These are phyloP conservation scores for Alopecurus myosuroides DNA, from an alignment of 176 grass and related monocot genomes.

Conservation along the genomic window DNA sequence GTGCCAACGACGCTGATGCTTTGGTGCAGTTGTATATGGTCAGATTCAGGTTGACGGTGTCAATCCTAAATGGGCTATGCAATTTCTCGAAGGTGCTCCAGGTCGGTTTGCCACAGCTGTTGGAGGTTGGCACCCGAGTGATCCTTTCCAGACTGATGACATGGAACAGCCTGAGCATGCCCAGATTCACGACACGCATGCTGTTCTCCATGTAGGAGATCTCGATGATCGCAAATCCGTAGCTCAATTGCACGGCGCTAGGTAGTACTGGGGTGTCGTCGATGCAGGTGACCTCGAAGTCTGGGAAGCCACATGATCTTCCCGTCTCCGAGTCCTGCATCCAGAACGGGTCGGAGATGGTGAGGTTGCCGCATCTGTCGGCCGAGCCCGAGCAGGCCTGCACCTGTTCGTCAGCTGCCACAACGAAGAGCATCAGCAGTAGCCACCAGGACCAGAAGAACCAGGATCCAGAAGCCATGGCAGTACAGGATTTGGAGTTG, in stretches of 20 bases:
- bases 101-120: neutral
- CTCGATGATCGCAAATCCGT: neutral
- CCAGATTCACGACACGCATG: neutral
- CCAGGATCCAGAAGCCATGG: neutral
- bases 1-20: rapidly evolving
- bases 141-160: no score
- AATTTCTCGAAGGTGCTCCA: neutral
- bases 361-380: neutral
- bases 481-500: neutral
- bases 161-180: rapidly evolving
- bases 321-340: rapidly evolving
- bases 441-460: neutral
- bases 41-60: neutral
- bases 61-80: rapidly evolving
- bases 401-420: neutral
- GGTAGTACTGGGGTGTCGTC: neutral
- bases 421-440: neutral
- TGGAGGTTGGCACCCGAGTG: no score
- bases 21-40: neutral
- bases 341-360: neutral
- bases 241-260: no score
- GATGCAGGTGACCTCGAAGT: neutral
- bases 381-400: neutral
- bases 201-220: neutral
- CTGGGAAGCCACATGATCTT: neutral